Evolutionary conservation across 139 green algal genomes (phyloP), one percentile per base, ranked within the genome.

Genomic region (Chlorella sp.): DNA sequence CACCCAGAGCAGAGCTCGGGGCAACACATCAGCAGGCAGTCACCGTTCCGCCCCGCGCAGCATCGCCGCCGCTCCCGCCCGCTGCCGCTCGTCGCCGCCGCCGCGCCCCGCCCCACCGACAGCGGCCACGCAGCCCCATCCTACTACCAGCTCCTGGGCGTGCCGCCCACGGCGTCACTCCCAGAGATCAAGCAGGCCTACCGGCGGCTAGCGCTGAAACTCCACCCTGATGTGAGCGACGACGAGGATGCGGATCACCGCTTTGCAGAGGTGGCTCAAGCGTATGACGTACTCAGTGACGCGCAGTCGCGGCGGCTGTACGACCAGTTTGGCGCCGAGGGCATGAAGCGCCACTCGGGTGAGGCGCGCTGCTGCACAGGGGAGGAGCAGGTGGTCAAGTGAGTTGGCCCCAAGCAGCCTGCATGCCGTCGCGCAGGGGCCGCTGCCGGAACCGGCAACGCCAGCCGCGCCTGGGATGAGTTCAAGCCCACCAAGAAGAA

Each of bases 141-240:
- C 2, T 67, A 50, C 36, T 83, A 83, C 40, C 29, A 36, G 2
- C 27, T 84, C 25, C 67, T 89, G 25, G 82, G 73, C 0, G 71
- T 89, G 51, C 3, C n/a, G 0, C 29, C 36, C 7, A n/a, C 8
- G 12, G 82, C 79, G 5, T 35, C 15, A 7, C 27, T 48, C 2
- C 80, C 73, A 0, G 87, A 96, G 8, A 91, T 98, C 56, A 95
- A 93, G 68, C 90, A 92, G 36, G 91, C 93, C 0, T 98, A 97
- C 73, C 84, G 90, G 36, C 80, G 81, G 60, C 82, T 93, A 46
- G 92, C 92, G 25, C 83, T 98, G 46, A 77, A 84, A 42, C 72
- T 95, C 38, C 95, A 98, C 53, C 95, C 95, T 0, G 95, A 98
- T 29, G 86, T 90, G 9, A 87, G 63, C 58, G 17, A 61, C 31